These are phyloP conservation scores for Torulaspora globosa DNA, from an alignment of 1,139 yeast species.

Conservation along the genomic window DNA sequence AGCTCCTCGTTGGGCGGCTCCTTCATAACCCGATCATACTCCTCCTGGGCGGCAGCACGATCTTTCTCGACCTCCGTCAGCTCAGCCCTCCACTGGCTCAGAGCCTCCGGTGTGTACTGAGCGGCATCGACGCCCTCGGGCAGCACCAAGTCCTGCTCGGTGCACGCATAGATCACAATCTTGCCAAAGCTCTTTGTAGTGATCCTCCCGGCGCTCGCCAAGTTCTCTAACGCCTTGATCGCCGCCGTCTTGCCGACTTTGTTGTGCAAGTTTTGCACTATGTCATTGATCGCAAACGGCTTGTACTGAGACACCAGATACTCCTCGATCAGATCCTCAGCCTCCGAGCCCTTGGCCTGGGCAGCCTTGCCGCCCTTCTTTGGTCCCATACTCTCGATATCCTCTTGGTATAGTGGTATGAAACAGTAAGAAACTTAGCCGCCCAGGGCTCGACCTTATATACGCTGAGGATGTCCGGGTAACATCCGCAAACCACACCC, in stretches of 20 bases:
- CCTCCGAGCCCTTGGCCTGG: conserved; percentile 13
- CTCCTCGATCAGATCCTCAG: conserved; percentile 19
- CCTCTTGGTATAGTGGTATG: not conserved
- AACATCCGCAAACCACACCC: not conserved
- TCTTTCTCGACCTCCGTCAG: conserved; percentile 23
- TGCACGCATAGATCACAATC: conserved; percentile 38
- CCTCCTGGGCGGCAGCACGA: conserved; percentile 12
- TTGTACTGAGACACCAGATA: conserved; percentile 41
- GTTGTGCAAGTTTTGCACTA: conserved; percentile 41
- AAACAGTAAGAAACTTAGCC: conserved; percentile 5
- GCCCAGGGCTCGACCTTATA: conserved; percentile 7
- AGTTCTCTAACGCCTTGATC: conserved; percentile 33
- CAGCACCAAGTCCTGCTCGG: conserved; percentile 24
- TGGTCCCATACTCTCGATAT: conserved; percentile 4
- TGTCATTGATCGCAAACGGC: conserved; percentile 42
- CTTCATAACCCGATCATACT: conserved; percentile 13
- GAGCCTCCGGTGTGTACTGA: conserved; percentile 18
- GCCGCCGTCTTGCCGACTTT: conserved; percentile 36
- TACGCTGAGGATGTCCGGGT: not conserved
- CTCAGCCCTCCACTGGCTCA: conserved; percentile 25
- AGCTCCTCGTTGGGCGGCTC: conserved; percentile 25
- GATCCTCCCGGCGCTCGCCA: conserved; percentile 34
- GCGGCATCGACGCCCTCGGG: conserved; percentile 15
- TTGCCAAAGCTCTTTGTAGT: conserved; percentile 40
- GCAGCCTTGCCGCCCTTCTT: conserved; percentile 6